Base-by-base conservation (phyloP, 495 filamentous ascomycete species). In the Daldinia decipiens region DNA sequence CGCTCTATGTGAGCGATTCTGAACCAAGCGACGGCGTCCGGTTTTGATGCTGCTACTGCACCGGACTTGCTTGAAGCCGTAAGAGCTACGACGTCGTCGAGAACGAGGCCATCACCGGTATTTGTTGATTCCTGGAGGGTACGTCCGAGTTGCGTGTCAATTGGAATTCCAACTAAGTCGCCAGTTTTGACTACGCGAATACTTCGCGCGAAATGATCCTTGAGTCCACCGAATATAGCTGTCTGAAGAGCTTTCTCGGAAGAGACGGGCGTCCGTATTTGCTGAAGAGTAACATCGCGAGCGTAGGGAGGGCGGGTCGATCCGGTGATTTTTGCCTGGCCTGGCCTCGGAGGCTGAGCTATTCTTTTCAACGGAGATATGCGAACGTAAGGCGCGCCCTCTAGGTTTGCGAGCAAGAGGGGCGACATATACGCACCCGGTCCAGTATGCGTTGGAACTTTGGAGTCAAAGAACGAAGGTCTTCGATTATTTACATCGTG, bases 221-320 rank as follows among this genome's bases (percentile, higher is more conserved):
- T 97, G 24, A 99, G 76, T 5, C 91, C 92, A 4, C 91, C 86
- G 71, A 98, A 92, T 11, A 98, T 85, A 8, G 88, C 89, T 13
- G 92, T 90, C 70, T 98, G 93, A 6, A 97, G 86, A 9, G 90
- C 84, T 26, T 92, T 86, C 64, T 98, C 94, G 38, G 91, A 93
- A 7, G 93, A 92, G 8, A 95, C 79, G 0, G 95, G 96, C 0
- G 94, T 98, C 7, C 93, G 90, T 43, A 99, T 86, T 68, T 97
- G 95, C 50, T 93, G 84, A n/a, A 99, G 79, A 1, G 92, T 97
- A 29, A 98, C 90, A 76, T 98, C 95, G 67, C 93, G 93, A 15
- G 95, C 96, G 62, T 91, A 85, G 2, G 94, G 96, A 0, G 96
- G 95, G 40, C 83, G 87, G n/a, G 84, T 85, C 1, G 89, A 81